These are phyloP conservation scores for Aspergillus nomiae DNA, from an alignment of 2,329 filamentous ascomycete species.

Conservation along the genomic window DNA sequence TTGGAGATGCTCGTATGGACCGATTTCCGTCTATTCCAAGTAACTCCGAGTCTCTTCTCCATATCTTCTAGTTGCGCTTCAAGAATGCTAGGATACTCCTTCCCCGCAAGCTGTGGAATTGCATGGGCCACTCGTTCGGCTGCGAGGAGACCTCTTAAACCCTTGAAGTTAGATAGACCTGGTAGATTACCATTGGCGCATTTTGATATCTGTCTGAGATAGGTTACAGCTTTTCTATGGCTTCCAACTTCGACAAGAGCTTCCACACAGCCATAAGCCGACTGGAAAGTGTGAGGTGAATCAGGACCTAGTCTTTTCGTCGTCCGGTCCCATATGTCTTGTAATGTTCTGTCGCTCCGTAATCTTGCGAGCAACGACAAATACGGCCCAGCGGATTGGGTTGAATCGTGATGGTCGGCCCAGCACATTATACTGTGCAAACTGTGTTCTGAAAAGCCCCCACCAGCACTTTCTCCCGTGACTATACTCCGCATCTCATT, in stretches of 20 bases:
- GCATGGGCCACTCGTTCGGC: slow-evolving; percentile 21
- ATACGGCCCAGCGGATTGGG: slow-evolving; percentile 17
- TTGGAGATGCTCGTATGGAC: slow-evolving; percentile 22
- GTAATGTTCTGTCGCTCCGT: slow-evolving; percentile 21
- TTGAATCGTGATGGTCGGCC: neutral
- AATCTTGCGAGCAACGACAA: slow-evolving; percentile 31
- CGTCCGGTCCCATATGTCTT: slow-evolving; percentile 27
- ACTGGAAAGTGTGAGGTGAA: slow-evolving; percentile 9
- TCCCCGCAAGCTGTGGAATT: slow-evolving; percentile 26
- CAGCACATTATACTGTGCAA: slow-evolving; percentile 25
- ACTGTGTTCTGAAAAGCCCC: neutral
- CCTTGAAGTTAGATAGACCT: slow-evolving; percentile 22
- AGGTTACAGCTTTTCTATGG: slow-evolving; percentile 25
- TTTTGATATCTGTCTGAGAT: slow-evolving; percentile 28
- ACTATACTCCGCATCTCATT: slow-evolving; percentile 24
- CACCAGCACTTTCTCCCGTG: slow-evolving; percentile 20
- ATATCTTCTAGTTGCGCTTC: slow-evolving; percentile 27
- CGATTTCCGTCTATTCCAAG: slow-evolving; percentile 26
- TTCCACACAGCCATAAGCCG: slow-evolving; percentile 28
- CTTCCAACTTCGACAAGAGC: slow-evolving; percentile 26
- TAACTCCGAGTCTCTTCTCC: slow-evolving; percentile 34
- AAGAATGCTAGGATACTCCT: slow-evolving; percentile 28
- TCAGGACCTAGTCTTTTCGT: slow-evolving; percentile 12
- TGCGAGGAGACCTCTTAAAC: slow-evolving; percentile 24
- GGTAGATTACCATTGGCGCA: slow-evolving; percentile 25